Evolutionary conservation across 352 stramenopile species (phyloP), one percentile per base, ranked within the genome.

Genomic region (Globisporangium megalacanthum): DNA sequence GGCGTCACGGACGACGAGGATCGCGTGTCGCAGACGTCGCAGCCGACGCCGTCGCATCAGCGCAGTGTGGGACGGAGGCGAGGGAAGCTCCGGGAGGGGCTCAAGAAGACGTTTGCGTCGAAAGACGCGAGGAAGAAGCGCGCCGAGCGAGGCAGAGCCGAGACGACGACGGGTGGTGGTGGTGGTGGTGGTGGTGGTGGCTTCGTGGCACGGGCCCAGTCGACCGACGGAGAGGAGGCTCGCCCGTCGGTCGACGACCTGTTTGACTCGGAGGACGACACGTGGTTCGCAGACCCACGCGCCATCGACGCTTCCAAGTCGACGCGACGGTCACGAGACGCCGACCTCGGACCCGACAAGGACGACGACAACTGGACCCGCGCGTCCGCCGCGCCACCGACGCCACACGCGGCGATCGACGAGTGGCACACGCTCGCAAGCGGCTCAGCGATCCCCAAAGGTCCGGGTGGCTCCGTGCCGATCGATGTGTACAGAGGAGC

Each of bases 261-360:
- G 13, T 88, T 89, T 58, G 73, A 86, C 44, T 57, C 56, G 25
- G 58, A 59, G 6, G 80, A 85, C 19, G 75, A 88, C 19, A 69
- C 69, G 25, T 91, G 78, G 80, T 91, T 91, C 68, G 70, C 58
- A 0, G 78, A 91, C 48, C 64, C 70, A 2, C 47, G 31, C 6
- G 47, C 44, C 41, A 29, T 17, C 42, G 42, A 54, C 10, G 33
- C 3, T 19, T 25, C 33, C 22, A 47, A 57, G 19, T 13, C 17
- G 7, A 17, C 42, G 42, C n/a, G 35, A 3, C 11, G 39, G 17
- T 20, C 35, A 0, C 9, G 37, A 13, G 47, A 31, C 4, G 37
- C 33, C 37, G 6, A 25, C 5, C 6, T 37, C n/a, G 48, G 19
- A 20, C 31, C 50, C 19, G 44, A 35, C 5, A 17, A 11, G 9